Percentiles rank a stretch among this genome's conserved stretches.
Conservation (phyloP, 2,329 filamentous ascomycete genomes). For the Cercospora janseana region DNA sequence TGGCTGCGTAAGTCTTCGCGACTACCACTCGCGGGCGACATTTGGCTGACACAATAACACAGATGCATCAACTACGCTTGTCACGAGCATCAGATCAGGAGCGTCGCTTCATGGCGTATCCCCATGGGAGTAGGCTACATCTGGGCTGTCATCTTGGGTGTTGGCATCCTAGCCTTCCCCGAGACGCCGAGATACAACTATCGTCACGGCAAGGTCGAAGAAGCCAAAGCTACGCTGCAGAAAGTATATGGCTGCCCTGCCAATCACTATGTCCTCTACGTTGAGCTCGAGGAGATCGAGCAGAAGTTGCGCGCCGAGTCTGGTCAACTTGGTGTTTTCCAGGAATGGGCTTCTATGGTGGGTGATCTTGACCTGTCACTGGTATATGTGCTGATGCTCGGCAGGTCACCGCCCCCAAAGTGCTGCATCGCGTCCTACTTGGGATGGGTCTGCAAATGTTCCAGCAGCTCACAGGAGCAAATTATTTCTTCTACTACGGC, state of each 20-base stretch:
- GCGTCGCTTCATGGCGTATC: constrained; percentile 61
- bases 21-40: neutral
- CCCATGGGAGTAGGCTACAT: constrained; percentile 60
- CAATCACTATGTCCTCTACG: constrained; percentile 53
- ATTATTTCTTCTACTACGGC: constrained; percentile 41
- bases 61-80: constrained; percentile 59
- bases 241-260: constrained; percentile 56
- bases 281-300: constrained; percentile 56
- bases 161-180: constrained; percentile 55
- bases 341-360: constrained; percentile 59
- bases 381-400: constrained; percentile 48
- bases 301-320: constrained; percentile 55
- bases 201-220: constrained; percentile 52
- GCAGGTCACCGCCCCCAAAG: constrained; percentile 63
- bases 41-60: neutral
- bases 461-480: constrained; percentile 44
- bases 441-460: constrained; percentile 60
- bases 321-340: constrained; percentile 43
- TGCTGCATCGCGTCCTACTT: constrained; percentile 62
- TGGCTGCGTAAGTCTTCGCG: constrained; percentile 29
- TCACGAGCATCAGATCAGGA: constrained; percentile 41
- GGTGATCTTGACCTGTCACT: neutral
- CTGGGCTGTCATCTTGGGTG: constrained; percentile 55
- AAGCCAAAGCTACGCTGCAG: constrained; percentile 52
- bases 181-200: constrained; percentile 60